Evolutionary conservation across 2,329 filamentous ascomycete species (phyloP).

Genomic region (Xylariaceae sp.): DNA sequence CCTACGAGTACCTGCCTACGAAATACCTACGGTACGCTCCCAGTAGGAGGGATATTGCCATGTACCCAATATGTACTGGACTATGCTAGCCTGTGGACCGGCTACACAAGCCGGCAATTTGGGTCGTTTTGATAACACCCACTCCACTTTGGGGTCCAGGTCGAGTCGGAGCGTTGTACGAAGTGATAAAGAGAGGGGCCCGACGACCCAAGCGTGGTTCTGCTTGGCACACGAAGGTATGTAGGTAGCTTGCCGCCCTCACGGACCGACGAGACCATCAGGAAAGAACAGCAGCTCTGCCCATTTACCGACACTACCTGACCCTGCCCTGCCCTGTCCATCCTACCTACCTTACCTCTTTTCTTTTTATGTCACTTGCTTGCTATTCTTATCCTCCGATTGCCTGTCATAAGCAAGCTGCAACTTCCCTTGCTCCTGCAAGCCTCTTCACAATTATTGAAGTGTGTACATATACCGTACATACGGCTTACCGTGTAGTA

Average conservation of each 20-base stretch:
- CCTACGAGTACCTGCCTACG: not conserved
- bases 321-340: not conserved
- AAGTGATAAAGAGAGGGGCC: conserved; percentile 20
- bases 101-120: conserved; percentile 12
- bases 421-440: conserved; percentile 3
- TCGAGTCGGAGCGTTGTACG: conserved; percentile 14
- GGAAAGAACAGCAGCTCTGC: conserved; percentile 9
- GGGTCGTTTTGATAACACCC: conserved; percentile 18
- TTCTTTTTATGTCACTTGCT: conserved; percentile 1
- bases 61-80: not conserved
- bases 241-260: conserved; percentile 1
- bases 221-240: not conserved
- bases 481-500: not conserved
- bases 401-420: conserved; percentile 1
- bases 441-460: not conserved
- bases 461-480: not conserved
- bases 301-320: not conserved
- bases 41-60: not conserved
- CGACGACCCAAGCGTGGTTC: conserved; percentile 12
- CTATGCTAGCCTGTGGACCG: conserved; percentile 10
- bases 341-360: not conserved
- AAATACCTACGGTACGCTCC: not conserved
- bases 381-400: not conserved
- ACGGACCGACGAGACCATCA: conserved; percentile 14
- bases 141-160: conserved; percentile 17